A percentile compares a stretch with the other conserved stretches of the same genome.
phyloP scores from a whole-genome alignment of 1,284 basidiomycete species.

The Leccinum griseonigrum region DNA sequence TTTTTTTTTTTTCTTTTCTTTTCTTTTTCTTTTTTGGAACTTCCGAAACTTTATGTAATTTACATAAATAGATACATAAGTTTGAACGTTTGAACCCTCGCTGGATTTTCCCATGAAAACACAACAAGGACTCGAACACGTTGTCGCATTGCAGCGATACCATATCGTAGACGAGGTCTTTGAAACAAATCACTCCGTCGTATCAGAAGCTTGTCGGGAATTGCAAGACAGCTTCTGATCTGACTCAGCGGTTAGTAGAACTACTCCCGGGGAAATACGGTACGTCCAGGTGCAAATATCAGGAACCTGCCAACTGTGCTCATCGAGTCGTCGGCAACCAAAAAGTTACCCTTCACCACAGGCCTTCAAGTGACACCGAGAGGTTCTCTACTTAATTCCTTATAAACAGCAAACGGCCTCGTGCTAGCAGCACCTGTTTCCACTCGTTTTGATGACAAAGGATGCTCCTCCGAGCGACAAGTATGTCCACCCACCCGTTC shows the following conservation, averaged over 20 bases:
- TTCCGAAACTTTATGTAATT: neutral
- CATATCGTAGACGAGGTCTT: neutral
- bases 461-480: neutral
- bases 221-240: neutral
- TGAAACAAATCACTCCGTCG: neutral
- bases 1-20: neutral
- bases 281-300: neutral
- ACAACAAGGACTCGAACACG: neutral
- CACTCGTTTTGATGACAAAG: neutral
- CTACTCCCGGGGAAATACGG: neutral
- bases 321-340: neutral
- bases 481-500: slow-evolving; percentile 2
- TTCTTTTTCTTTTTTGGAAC: neutral
- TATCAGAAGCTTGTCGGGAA: neutral
- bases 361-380: neutral
- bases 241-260: neutral
- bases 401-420: neutral
- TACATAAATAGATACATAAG: no score
- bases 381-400: neutral
- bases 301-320: neutral
- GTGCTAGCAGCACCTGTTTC: neutral
- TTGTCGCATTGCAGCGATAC: neutral
- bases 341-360: neutral
- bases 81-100: neutral
- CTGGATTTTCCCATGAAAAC: neutral